Evolutionary conservation across 2,329 filamentous ascomycete species (phyloP), one percentile per base, ranked within the genome.

Genomic region (Raffaelea ambrosiae): DNA sequence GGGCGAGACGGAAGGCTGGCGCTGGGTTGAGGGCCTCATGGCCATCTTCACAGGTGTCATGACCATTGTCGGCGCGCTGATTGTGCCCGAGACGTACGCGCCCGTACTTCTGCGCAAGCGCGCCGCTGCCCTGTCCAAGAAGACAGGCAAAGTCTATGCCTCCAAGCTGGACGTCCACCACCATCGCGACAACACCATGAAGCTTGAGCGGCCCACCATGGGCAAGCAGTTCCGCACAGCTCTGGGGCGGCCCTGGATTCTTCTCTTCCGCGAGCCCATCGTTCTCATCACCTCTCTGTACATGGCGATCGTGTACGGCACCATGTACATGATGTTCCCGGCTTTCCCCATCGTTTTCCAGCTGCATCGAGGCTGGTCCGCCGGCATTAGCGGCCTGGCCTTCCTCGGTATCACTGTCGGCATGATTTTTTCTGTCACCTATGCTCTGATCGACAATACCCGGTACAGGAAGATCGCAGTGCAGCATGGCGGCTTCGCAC

Each of bases 191-290:
- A 35, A 22, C 23, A 18, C 36, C 19, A 33, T 4, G 4, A 44
- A 29, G 48, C 38, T 43, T 47, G 58, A 56, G 14, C 56, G 54
- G 42, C 63, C 71, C 43, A 66, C 70, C 0, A 56, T 74, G n/a
- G 58, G 61, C 4, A 62, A 74, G 48, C 71, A 78, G 31, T 76
- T 84, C 60, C 71, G 72, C 46, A 74, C 73, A 9, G 73, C 79
- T 3, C 66, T 86, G 13, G 69, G 73, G 44, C 72, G 84, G 3
- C 84, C 84, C 1, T 84, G 83, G 80, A 67, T 83, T 41, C 71
- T 88, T 46, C 72, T 88, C 8, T 83, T 87, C 68, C 67, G 68
- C 48, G 84, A 88, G 58, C 84, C 84, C 2, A 87, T 87, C 56
- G 83, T 87, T 22, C 61, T 83, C 11, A 64, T 86, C 4, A 68